Percentiles rank a stretch among this genome's conserved stretches.
Evolutionary conservation across 371 early-diverging fungal species (phyloP).

Genomic region (Capillidium rhysosporum): DNA sequence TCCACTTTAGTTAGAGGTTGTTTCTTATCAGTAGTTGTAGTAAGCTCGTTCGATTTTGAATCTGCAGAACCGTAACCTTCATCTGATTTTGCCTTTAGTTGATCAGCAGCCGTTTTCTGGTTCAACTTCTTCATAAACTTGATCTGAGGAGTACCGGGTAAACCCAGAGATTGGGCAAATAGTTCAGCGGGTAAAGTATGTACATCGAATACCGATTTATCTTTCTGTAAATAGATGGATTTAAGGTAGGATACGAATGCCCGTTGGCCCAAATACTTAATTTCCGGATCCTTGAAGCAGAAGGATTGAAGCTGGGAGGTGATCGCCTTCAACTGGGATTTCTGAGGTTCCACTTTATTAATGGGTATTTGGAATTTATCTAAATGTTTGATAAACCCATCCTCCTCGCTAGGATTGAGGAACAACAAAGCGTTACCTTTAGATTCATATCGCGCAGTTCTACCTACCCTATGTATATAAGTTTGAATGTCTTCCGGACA

Average conservation of each 20-base stretch:
- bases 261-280: slow-evolving; percentile 89
- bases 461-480: slow-evolving; percentile 96
- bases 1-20: slow-evolving; percentile 58
- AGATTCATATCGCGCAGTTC: slow-evolving; percentile 89
- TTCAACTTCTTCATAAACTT: slow-evolving; percentile 42
- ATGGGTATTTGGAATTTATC: slow-evolving; percentile 61
- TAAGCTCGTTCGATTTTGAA: slow-evolving; percentile 11
- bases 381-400: slow-evolving; percentile 54
- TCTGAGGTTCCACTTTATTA: slow-evolving; percentile 61
- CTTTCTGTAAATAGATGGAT: slow-evolving; percentile 67
- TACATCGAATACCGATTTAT: slow-evolving; percentile 76
- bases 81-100: slow-evolving; percentile 13
- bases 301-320: slow-evolving; percentile 62
- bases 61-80: slow-evolving; percentile 7
- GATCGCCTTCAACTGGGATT: slow-evolving; percentile 37
- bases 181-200: slow-evolving; percentile 62
- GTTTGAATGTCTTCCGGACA: slow-evolving; percentile 91
- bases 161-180: slow-evolving; percentile 73
- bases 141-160: slow-evolving; percentile 87
- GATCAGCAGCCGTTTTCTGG: slow-evolving; percentile 9
- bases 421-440: slow-evolving; percentile 72
- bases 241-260: slow-evolving; percentile 88
- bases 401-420: slow-evolving; percentile 68
- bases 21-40: background rate
- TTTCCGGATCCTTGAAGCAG: slow-evolving; percentile 83